These are phyloP conservation scores for Dipodascus albidus DNA, from an alignment of 805 yeast species.

Conservation along the genomic window DNA sequence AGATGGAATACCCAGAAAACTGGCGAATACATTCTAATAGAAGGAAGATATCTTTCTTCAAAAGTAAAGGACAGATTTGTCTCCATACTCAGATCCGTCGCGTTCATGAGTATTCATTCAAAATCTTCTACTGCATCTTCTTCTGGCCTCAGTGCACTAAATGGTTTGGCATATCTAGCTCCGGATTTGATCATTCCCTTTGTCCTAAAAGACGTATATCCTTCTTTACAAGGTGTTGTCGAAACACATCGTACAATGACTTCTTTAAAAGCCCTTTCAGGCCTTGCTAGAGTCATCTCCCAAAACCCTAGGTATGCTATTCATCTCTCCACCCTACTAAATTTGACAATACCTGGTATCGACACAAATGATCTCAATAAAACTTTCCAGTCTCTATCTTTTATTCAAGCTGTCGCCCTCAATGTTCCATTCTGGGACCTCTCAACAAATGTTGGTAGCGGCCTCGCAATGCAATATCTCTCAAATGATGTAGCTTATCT, in stretches of 20 bases:
- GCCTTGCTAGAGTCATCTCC: conserved; percentile 56
- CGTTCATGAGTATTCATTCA: conserved; percentile 66
- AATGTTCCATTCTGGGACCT: conserved; percentile 64
- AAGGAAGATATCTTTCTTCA: conserved; percentile 12
- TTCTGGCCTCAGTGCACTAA: conserved; percentile 46
- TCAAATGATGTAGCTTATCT: conserved; percentile 50
- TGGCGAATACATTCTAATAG: conserved; percentile 21
- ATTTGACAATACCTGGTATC: conserved; percentile 64
- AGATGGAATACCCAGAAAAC: conserved; percentile 27
- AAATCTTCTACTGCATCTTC: conserved; percentile 47
- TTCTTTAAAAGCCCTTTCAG: conserved; percentile 57
- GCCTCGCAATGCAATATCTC: conserved; percentile 43
- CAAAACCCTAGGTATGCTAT: conserved; percentile 52
- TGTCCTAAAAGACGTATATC: conserved; percentile 49
- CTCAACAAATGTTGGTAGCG: conserved; percentile 28
- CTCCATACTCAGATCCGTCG: conserved; percentile 40
- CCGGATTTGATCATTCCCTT: conserved; percentile 34
- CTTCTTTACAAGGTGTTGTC: conserved; percentile 30
- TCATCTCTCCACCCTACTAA: conserved; percentile 65
- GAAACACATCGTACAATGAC: conserved; percentile 66
- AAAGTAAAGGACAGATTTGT: conserved; percentile 34
- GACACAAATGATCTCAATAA: conserved; percentile 79
- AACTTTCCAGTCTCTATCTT: conserved; percentile 54
- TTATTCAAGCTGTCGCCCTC: conserved; percentile 58
- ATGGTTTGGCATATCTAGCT: conserved; percentile 50